Evolutionary conservation across 768 basidiomycete genomes (phyloP), one percentile per base, ranked within the genome.

Genomic region (Suillus occidentalis): DNA sequence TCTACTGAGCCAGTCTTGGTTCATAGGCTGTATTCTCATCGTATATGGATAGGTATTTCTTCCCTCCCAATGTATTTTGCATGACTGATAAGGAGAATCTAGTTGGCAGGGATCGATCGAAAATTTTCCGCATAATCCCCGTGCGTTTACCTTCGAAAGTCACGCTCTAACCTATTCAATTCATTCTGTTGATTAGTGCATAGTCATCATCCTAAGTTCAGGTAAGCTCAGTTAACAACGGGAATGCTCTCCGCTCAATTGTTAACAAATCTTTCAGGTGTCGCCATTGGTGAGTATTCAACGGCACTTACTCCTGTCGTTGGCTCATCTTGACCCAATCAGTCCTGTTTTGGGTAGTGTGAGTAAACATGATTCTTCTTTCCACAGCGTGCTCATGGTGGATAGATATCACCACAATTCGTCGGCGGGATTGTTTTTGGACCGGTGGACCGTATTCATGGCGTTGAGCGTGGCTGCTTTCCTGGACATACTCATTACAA

Each of bases 11-110:
- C 25, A 16, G 40, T 58, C 9, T n/a, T 28, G 25, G 25, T 31
- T 14, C 1, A n/a, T 31, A 60, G 62, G 20, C 16, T 61, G 18
- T 60, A 63, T 31, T 36, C 5, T 13, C 36, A 63, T 16, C 62
- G 58, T 28, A 56, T 63, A 28, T 63, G 62, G 62, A 63, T 63
- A 40, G 37, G 62, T 63, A 40, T 42, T 28, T 60, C 2, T 28
- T 42, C 5, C 13, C 6, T 60, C 22, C n/a, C 25, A 31, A 63
- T 40, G 20, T 9, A 37, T 57, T 60, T 39, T 10, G 25, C 25
- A n/a, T 7, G n/a, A 61, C 34, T 60, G 18, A 62, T 53, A 18
- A 9, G 10, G 20, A 7, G 25, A 13, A 40, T 28, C n/a, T 31
- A 63, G 62, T 63, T 6, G 36, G 62, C 4, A 55, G 36, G 12